Evolutionary conservation across 2,329 filamentous ascomycete species (phyloP), one percentile per base, ranked within the genome.

Genomic region (Botryotinia narcissicola): DNA sequence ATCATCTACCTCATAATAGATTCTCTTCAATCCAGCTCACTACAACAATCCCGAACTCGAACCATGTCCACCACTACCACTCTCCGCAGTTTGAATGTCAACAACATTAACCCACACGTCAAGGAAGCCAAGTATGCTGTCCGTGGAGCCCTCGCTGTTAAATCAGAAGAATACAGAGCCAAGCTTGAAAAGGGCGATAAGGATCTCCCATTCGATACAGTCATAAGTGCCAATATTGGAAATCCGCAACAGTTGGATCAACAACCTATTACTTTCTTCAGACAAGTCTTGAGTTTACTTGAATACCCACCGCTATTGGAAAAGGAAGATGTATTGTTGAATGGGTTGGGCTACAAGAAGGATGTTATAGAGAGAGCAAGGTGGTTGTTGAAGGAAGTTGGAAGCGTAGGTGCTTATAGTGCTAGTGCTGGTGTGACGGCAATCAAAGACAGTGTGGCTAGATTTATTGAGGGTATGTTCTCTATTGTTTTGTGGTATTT

Each of bases 221-320:
- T 99, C 83, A 95, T 99, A 85, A 95, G 93, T 76, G 96, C 96
- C 84, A 99, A 99, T 85, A 99, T 99, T 81, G 96, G 96, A 81
- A 99, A 99, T 86, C 96, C 96, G 6, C 96, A 99, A 84, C 96
- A 99, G 85, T 90, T 99, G 76, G 96, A 98, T 85, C 96, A 99
- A 88, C 97, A 98, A 87, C 96, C 96, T 80, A 95, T 99, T 80
- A 99, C 96, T 78, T 99, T 98, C 87, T 98, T 99, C 90, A 91
- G 96, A 79, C 95, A 99, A 85, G 96, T 99, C 42, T 88, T 96
- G 80, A 97, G 94, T 84, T 83, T 99, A 75, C 84, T 98, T 74
- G 96, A 99, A 87, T 95, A 98, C 86, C 96, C 96, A 0, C 82
- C 86, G 73, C 86, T 99, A 48, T 87, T 99, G 74, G 88, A 97